Percentiles rank a stretch among this genome's conserved stretches.
These are phyloP conservation scores for Cylindrotheca closterium DNA, from an alignment of 108 stramenopile genomes.

Conservation along the genomic window DNA sequence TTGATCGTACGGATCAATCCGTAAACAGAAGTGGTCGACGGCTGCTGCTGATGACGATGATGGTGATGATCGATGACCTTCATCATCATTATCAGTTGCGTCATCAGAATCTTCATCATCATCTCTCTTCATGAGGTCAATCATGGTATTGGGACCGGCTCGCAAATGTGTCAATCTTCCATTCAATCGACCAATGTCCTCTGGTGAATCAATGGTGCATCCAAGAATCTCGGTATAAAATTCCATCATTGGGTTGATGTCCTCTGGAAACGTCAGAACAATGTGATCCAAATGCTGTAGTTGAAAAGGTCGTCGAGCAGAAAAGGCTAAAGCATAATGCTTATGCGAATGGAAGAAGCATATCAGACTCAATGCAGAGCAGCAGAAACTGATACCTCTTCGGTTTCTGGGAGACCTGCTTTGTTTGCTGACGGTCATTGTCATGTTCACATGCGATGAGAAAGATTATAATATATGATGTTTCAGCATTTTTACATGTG, in stretches of 20 bases:
- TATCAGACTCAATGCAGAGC: too few species aligned
- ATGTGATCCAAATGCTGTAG: conserved; percentile 45
- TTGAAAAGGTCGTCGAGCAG: too few species aligned
- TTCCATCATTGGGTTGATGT: conserved; percentile 35
- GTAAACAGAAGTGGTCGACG: conserved; percentile 45
- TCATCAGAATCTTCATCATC: conserved; percentile 1
- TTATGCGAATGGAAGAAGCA: too few species aligned
- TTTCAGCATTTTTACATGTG: too few species aligned
- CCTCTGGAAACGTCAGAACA: conserved; percentile 34
- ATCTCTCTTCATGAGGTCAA: conserved; percentile 43
- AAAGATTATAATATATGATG: too few species aligned
- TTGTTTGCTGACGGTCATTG: too few species aligned
- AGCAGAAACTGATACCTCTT: too few species aligned
- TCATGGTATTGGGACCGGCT: conserved; percentile 38
- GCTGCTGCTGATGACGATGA: conserved; percentile 28
- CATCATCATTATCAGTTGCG: too few species aligned
- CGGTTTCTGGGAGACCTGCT: too few species aligned
- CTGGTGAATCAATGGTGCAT: conserved; percentile 39
- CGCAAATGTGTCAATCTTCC: conserved; percentile 49
- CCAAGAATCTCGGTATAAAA: conserved; percentile 47
- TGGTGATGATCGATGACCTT: too few species aligned
- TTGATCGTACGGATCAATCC: conserved; percentile 44
- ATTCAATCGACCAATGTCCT: conserved; percentile 44
- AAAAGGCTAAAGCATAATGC: too few species aligned
- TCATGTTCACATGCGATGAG: too few species aligned